These are phyloP conservation scores for Elongisporangium anandrum DNA, from an alignment of 352 stramenopile genomes.

Conservation along the genomic window DNA sequence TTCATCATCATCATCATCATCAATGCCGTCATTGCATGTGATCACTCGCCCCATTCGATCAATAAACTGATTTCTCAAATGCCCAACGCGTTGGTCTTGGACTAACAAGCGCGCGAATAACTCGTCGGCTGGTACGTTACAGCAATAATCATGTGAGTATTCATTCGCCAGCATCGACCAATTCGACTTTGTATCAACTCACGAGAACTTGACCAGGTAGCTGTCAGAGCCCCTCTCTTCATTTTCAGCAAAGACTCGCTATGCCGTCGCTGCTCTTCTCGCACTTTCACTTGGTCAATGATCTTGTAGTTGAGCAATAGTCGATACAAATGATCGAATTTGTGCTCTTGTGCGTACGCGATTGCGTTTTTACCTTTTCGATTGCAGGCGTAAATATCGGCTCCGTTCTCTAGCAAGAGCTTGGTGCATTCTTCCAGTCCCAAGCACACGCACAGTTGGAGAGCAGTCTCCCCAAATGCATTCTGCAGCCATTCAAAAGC, in stretches of 20 bases:
- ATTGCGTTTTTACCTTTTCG: conserved; percentile 34
- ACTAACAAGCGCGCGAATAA: conserved; percentile 39
- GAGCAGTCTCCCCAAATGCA: conserved; percentile 45
- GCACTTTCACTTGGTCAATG: conserved; percentile 29
- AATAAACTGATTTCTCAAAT: conserved; percentile 59
- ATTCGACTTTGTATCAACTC: conserved; percentile 6
- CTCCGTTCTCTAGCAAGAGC: conserved; percentile 41
- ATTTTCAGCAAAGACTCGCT: conserved; percentile 24
- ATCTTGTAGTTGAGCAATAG: conserved; percentile 36
- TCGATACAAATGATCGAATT: conserved; percentile 28
- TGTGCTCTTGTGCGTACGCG: conserved; percentile 29
- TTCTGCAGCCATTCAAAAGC: conserved; percentile 28
- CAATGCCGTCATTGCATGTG: conserved; percentile 32
- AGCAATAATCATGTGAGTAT: conserved; percentile 6
- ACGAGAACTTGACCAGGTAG: conserved; percentile 54
- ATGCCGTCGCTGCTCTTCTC: conserved; percentile 23
- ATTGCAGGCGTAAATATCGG: conserved; percentile 26
- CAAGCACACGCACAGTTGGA: conserved; percentile 51
- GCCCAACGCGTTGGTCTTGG: conserved; percentile 40
- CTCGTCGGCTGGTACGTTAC: conserved; percentile 26
- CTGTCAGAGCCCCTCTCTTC: conserved; percentile 34
- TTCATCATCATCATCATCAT: conserved; percentile 7
- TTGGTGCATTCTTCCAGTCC: conserved; percentile 51
- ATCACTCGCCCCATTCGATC: conserved; percentile 48
- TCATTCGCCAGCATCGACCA: background rate